phyloP scores from a whole-genome alignment of 148 eudicot species.

The Rhododendron molle region DNA sequence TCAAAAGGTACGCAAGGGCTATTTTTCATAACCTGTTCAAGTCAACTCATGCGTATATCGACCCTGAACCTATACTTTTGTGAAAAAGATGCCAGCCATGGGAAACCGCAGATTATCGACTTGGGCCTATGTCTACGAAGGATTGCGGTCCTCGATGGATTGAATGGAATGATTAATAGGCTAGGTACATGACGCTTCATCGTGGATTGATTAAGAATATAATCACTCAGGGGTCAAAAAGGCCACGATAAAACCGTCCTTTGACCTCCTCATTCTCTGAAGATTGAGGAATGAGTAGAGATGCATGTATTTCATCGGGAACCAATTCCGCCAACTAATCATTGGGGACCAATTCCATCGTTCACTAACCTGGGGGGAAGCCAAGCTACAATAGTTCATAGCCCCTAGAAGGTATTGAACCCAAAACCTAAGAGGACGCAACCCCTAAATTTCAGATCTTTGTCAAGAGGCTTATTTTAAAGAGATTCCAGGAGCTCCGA shows the following conservation, averaged over 20 bases:
- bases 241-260: background rate
- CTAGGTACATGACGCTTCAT: background rate
- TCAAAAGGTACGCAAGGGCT: background rate
- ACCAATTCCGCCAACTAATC: background rate
- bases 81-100: background rate
- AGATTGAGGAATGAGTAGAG: background rate
- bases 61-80: background rate
- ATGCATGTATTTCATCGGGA: background rate
- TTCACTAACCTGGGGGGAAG: background rate
- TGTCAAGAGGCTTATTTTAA: background rate
- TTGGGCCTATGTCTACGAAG: background rate
- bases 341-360: background rate
- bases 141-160: background rate
- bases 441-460: background rate
- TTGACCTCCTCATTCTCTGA: background rate
- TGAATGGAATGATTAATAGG: background rate
- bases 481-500: too few species aligned
- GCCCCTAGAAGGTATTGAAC: background rate
- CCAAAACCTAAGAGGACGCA: background rate
- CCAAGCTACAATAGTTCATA: background rate
- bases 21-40: background rate
- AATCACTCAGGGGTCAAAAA: background rate
- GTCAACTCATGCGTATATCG: background rate
- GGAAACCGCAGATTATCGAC: background rate
- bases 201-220: background rate